Conservation (phyloP, 805 yeast species). For the Kurtzmaniella cleridarum region DNA sequence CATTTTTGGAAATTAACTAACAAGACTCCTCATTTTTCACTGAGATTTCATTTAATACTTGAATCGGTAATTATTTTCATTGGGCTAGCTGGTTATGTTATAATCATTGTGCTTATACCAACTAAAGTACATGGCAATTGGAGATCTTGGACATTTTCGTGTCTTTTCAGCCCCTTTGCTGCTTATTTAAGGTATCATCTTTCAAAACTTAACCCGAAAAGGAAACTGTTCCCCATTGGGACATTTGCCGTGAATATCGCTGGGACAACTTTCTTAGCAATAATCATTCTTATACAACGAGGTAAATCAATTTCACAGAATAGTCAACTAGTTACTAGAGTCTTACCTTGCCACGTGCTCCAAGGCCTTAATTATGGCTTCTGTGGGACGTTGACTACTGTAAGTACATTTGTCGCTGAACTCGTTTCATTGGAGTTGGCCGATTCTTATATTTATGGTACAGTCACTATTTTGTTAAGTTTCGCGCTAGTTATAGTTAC, state of each 20-base stretch:
- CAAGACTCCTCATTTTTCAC: background rate
- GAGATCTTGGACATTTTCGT: slow-evolving; percentile 66
- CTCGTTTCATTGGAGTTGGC: slow-evolving; percentile 29
- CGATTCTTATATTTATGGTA: slow-evolving; percentile 47
- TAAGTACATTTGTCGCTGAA: slow-evolving; percentile 75
- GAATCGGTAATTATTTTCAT: slow-evolving; percentile 13
- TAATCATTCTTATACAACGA: slow-evolving; percentile 38
- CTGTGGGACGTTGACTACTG: slow-evolving; percentile 68
- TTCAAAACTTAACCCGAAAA: slow-evolving; percentile 42
- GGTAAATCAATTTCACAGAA: slow-evolving; percentile 32
- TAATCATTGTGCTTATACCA: slow-evolving; percentile 39
- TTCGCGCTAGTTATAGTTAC: slow-evolving; percentile 51
- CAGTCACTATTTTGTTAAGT: slow-evolving; percentile 39
- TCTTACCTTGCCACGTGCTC: slow-evolving; percentile 45
- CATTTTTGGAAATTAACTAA: slow-evolving; percentile 33
- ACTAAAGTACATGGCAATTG: slow-evolving; percentile 34
- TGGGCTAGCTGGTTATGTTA: slow-evolving; percentile 22
- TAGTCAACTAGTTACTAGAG: slow-evolving; percentile 14
- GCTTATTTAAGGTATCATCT: slow-evolving; percentile 54
- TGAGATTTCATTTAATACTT: slow-evolving; percentile 8
- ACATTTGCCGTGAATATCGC: slow-evolving; percentile 44
- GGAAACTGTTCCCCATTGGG: slow-evolving; percentile 47
- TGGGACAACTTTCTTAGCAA: slow-evolving; percentile 42
- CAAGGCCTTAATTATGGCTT: slow-evolving; percentile 58
- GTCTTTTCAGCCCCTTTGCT: slow-evolving; percentile 69